Conservation (phyloP, 139 green algal species). For the Chlamydomonas urium region DNA sequence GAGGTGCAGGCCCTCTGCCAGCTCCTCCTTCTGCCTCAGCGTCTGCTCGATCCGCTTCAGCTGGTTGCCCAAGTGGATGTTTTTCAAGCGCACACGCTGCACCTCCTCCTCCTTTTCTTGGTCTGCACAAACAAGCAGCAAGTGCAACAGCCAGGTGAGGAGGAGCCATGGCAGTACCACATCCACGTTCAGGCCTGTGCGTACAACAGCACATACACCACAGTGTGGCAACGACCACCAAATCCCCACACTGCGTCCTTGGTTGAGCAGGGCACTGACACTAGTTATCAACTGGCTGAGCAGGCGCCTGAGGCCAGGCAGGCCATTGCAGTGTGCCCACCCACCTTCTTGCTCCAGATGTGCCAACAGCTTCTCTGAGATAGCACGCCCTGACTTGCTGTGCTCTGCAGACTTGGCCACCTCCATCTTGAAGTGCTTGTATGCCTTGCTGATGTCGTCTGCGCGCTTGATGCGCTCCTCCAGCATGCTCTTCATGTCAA, state of each 20-base stretch:
- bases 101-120: slow-evolving; percentile 54
- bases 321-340: too few relatives aligned
- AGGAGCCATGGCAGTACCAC: too few relatives aligned
- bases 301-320: too few relatives aligned
- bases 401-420: slow-evolving; percentile 53
- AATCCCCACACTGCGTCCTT: too few relatives aligned
- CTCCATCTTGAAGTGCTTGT: slow-evolving; percentile 60
- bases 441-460: slow-evolving; percentile 52
- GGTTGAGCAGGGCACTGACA: too few relatives aligned
- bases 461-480: slow-evolving; percentile 51
- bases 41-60: slow-evolving; percentile 39
- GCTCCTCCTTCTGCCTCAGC: slow-evolving; percentile 50
- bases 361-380: slow-evolving; percentile 45
- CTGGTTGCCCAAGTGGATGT: slow-evolving; percentile 60
- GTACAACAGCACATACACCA: too few relatives aligned
- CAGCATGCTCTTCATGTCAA: slow-evolving; percentile 47
- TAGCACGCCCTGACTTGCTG: slow-evolving; percentile 42
- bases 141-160: not conserved
- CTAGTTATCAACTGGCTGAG: too few relatives aligned
- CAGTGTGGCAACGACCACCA: too few relatives aligned
- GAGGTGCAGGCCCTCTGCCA: slow-evolving; percentile 81
- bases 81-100: slow-evolving; percentile 61
- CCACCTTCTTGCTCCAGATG: slow-evolving; percentile 46
- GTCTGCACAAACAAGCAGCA: too few relatives aligned
- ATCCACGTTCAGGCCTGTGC: too few relatives aligned